Percentiles rank a stretch among this genome's conserved stretches.
phyloP scores from a whole-genome alignment of 2,329 filamentous ascomycete species.

The Lasiodiplodia sp. region DNA sequence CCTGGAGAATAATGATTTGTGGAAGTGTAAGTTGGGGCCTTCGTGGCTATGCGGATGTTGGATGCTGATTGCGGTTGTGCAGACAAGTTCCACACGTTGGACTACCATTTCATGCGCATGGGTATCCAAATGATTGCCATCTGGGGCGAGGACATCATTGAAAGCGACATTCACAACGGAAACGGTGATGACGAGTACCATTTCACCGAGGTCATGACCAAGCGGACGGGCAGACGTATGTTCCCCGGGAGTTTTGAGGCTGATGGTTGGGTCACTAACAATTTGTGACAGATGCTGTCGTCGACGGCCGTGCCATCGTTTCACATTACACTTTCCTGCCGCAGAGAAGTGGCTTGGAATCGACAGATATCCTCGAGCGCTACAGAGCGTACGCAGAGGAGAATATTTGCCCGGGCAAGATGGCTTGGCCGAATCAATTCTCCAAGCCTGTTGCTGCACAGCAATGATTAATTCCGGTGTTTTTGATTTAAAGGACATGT shows the following conservation, averaged over 20 bases:
- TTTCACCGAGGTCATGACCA: slow-evolving; percentile 48
- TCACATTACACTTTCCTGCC: slow-evolving; percentile 61
- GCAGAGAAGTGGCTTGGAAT: slow-evolving; percentile 51
- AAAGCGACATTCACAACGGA: slow-evolving; percentile 52
- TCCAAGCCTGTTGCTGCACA: not conserved
- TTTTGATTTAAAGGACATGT: not conserved
- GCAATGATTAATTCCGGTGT: not conserved
- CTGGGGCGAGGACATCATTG: slow-evolving; percentile 60
- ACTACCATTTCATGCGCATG: slow-evolving; percentile 59
- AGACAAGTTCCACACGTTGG: slow-evolving; percentile 45
- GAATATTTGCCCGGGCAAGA: slow-evolving; percentile 51
- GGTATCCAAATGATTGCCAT: slow-evolving; percentile 64
- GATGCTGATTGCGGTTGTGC: not conserved
- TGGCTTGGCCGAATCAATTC: slow-evolving; percentile 7
- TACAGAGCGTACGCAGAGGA: slow-evolving; percentile 63
- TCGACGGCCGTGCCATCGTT: slow-evolving; percentile 62
- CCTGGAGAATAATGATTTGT: slow-evolving; percentile 35
- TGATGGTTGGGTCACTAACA: not conserved
- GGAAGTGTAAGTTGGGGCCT: slow-evolving; percentile 22
- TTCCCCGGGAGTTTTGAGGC: not conserved
- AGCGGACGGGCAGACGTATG: slow-evolving; percentile 48
- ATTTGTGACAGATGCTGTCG: slow-evolving; percentile 46
- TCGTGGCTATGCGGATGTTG: not conserved
- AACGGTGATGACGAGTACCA: slow-evolving; percentile 58
- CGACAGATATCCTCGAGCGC: slow-evolving; percentile 62